Base-by-base conservation (phyloP, 148 eudicot species). In the Oxyria digyna region DNA sequence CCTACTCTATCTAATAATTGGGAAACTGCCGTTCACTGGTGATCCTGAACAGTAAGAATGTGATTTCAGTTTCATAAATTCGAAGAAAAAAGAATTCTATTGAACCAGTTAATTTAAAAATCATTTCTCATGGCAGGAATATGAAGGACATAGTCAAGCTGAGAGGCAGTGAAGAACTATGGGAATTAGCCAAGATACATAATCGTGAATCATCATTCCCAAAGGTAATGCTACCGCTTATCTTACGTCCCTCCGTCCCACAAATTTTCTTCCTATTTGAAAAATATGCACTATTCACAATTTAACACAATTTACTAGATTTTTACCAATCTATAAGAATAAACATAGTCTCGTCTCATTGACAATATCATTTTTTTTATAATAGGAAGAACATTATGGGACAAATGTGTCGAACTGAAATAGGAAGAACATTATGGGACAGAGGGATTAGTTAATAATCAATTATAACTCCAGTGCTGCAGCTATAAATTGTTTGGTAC, bases 151-250 rank as follows among this genome's bases (percentile, higher is more conserved):
- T 94, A 23, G 97, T 85, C 42, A 87, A 79, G 68, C 41, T 94
- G 65, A 85, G 86, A 76, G 99, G 97, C 71, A 85, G 83, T 73
- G 99, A 94, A 87, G 96, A 82, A 68, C 82, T 94, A 17, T 94
- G 99, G 99, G 99, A 94, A 85, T 87, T 94, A n/a, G 99, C 99
- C 76, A 94, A 87, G 85, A 74, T 94, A 62, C 99, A 94, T 72
- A 80, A 87, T 76, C 89, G 89, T 0, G 97, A 86, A 75, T 72
- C 89, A 52, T 85, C 86, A 63, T 88, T 90, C 49, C 96, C 99
- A 57, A 20, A 48, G 93, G 99, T 55, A 52, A 0, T 90, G 83
- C 17, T 15, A 24, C 29, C 12, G 24, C 14, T 21, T 1, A 10
- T 21, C 12, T 52, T 52, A 1, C 13, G 10, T n/a, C 21, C 14